These are phyloP conservation scores for Trebouxia sp. DNA, from an alignment of 139 green algal species.

Conservation along the genomic window DNA sequence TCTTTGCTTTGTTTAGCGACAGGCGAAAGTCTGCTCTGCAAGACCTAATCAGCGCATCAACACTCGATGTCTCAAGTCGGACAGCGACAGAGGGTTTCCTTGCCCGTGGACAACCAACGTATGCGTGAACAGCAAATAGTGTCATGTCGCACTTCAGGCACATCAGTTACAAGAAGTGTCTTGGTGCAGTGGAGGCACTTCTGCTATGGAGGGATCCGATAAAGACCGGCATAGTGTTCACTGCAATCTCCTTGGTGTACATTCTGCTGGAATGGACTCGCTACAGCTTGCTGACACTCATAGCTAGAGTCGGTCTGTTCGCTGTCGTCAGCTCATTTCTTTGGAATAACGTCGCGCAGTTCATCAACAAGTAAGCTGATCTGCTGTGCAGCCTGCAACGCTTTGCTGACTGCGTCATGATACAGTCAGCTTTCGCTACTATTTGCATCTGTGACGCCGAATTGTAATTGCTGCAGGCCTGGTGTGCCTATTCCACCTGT, in stretches of 20 bases:
- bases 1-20: too few species aligned
- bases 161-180: too few species aligned
- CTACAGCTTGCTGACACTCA: slow-evolving; percentile 36
- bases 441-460: too few species aligned
- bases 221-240: slow-evolving; percentile 46
- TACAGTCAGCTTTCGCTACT: too few species aligned
- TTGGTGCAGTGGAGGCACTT: slow-evolving; percentile 56
- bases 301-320: slow-evolving; percentile 33
- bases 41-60: slow-evolving; percentile 8
- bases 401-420: too few species aligned
- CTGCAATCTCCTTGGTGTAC: slow-evolving; percentile 43
- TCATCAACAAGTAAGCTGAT: slow-evolving; percentile 38
- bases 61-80: slow-evolving; percentile 18
- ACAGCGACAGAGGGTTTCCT: background rate
- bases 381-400: too few species aligned
- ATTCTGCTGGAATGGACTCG: slow-evolving; percentile 45
- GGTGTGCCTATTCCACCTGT: slow-evolving; percentile 42
- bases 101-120: background rate
- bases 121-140: background rate
- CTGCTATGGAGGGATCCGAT: slow-evolving; percentile 59
- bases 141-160: too few species aligned
- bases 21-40: background rate
- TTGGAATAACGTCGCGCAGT: slow-evolving; percentile 46
- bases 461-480: slow-evolving; percentile 37
- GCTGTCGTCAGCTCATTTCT: slow-evolving; percentile 40